Base-by-base conservation (phyloP, 805 yeast species). In the Suhomyces sp. region DNA sequence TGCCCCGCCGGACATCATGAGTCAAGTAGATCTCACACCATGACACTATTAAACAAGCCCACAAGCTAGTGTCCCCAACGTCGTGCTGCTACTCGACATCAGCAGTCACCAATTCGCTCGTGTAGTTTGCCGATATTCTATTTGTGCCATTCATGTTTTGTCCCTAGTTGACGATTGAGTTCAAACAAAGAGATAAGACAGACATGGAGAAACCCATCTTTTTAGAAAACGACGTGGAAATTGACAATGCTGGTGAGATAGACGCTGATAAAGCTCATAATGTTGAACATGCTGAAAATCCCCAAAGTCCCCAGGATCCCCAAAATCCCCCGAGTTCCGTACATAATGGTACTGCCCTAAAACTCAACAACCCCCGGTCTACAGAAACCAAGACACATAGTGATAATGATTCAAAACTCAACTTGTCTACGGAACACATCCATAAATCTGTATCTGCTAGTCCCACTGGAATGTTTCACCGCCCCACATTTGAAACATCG, bases 401-500 rank as follows among this genome's bases (percentile, higher is more conserved):
- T 27, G 27, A 26, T 26, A 7, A 26, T 26, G 27, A 38, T 17
- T 19, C 42, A 10, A 9, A 38, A 13, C 13, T 6, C 13, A 38
- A 19, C 9, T 38, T 38, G 9, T 38, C 42, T 10, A 36, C 12
- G 5, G 22, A 36, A 26, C 29, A 6, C 9, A n/a, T 36, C 13
- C 13, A 23, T 4, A 23, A 42, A 12, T 24, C 45, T 2, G 45
- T n/a, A 22, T 22, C 23, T 26, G n/a, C 12, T 26, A 27, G 47
- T 24, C 47, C 33, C 6, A 44, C 13, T 3, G 48, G 48, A 26
- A n/a, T 57, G 38, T 63, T 65, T 51, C 65, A 65, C 47, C 54
- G 55, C 38, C 67, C 65, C 33, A 54, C 56, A 3, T 65, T 64
- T 51, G 49, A 47, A 27, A 47, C 54, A 36, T 47, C 58, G 13